Evolutionary conservation across 1,284 basidiomycete species (phyloP), one percentile per base, ranked within the genome.

Genomic region (Cerioporus squamosus): DNA sequence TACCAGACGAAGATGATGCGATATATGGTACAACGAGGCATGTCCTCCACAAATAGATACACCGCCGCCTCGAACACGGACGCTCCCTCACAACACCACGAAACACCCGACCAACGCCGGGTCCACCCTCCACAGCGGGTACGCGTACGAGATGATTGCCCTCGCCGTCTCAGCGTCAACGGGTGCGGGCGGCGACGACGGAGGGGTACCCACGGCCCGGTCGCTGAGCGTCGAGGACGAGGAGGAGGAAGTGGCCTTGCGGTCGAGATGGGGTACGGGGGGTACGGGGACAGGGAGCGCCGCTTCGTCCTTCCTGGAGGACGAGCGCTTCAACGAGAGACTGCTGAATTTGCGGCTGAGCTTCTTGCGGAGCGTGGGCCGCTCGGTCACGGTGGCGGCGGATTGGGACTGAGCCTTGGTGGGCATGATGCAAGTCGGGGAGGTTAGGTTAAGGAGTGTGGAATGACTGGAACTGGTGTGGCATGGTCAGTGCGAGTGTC

Each of bases 71-170:
- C n/a, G 8, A 20, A 18, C 40, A 1, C 40, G 40, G 15, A 6
- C 22, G 44, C 22, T n/a, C 38, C n/a, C 15, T 53, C 44, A 57
- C 47, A 60, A 29, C 17, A 45, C 45, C 18, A 61, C 59, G 33
- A 61, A 51, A 36, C 54, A 61, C 20, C 59, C 59, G 23, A 61
- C 38, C 45, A 61, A 22, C 18, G 53, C 55, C 40, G 59, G 59
- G 48, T 61, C 59, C 26, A 61, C n/a, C 47, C 59, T 23, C 55
- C 51, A 53, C 14, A 61, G 14, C 29, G 59, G 59, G 33, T 61
- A 46, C 42, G 44, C 26, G 31, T 54, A 57, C 29, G 44, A 23
- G 33, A 50, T 43, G 48, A 54, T 36, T 22, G 52, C 33, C 20
- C 15, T 44, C 42, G 14, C 44, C 24, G 38, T 23, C 23, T 53